Percentiles rank a stretch among this genome's conserved stretches.
Conservation (phyloP, 192 early-diverging fungal species). For the Physocladia obscura region DNA sequence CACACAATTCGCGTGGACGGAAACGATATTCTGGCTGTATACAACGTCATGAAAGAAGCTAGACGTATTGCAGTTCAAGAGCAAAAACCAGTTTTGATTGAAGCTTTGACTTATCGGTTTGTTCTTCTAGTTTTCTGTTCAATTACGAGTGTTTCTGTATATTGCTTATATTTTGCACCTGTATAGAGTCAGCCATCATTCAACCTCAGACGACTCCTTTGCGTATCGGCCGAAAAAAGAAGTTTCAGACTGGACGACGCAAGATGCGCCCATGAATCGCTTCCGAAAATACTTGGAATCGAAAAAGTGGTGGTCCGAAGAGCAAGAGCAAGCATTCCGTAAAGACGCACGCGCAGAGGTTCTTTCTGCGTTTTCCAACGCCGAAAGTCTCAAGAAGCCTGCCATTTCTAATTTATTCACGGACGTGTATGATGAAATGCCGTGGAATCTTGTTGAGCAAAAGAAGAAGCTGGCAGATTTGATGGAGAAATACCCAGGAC, state of each 20-base stretch:
- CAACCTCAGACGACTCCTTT: constrained; percentile 95
- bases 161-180: not conserved
- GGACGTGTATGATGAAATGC: constrained; percentile 89
- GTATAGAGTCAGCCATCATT: constrained; percentile 83
- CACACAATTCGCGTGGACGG: constrained; percentile 96
- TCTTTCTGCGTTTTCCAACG: constrained; percentile 76
- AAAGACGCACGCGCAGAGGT: constrained; percentile 69
- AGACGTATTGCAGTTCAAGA: constrained; percentile 78
- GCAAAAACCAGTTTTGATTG: constrained; percentile 87
- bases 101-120: constrained; percentile 95
- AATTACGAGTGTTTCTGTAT: not conserved
- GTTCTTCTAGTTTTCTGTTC: not conserved
- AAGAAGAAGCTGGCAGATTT: constrained; percentile 74
- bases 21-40: constrained; percentile 95
- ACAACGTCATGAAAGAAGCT: constrained; percentile 84
- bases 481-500: constrained; percentile 55
- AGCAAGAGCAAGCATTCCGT: constrained; percentile 62
- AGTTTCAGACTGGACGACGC: constrained; percentile 81
- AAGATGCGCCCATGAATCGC: constrained; percentile 86
- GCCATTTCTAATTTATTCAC: constrained; percentile 79
- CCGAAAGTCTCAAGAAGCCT: constrained; percentile 89
- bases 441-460: constrained; percentile 77
- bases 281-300: constrained; percentile 87
- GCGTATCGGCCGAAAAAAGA: constrained; percentile 92
- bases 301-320: constrained; percentile 81